A percentile compares a stretch with the other conserved stretches of the same genome.
phyloP scores from a whole-genome alignment of 1,284 basidiomycete species.

The Ceratobasidium sp. region DNA sequence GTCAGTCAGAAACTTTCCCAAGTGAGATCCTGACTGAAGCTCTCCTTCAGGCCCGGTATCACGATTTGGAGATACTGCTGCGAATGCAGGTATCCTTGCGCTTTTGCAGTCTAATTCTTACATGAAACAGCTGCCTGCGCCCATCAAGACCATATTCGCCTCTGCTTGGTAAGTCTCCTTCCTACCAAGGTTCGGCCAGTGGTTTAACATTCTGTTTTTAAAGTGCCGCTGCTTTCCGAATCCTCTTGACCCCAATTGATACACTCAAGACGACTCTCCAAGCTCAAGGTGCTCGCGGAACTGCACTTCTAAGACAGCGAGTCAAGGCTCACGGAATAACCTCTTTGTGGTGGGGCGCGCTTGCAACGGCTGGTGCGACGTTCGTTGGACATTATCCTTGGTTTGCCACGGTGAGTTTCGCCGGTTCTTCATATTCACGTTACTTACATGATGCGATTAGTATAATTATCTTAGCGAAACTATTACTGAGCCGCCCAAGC shows the following conservation, averaged over 20 bases:
- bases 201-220: slow-evolving; percentile 41
- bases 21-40: background rate
- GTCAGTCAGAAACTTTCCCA: slow-evolving; percentile 60
- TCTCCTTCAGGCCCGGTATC: slow-evolving; percentile 55
- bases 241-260: slow-evolving; percentile 87
- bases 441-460: slow-evolving; percentile 46
- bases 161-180: slow-evolving; percentile 62
- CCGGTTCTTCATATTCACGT: background rate
- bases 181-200: slow-evolving; percentile 60
- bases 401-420: slow-evolving; percentile 52
- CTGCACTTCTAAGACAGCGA: slow-evolving; percentile 70
- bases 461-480: slow-evolving; percentile 80
- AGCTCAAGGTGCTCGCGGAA: slow-evolving; percentile 79
- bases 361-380: slow-evolving; percentile 88
- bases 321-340: slow-evolving; percentile 79
- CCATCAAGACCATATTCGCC: slow-evolving; percentile 76
- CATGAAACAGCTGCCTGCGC: slow-evolving; percentile 68
- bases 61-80: slow-evolving; percentile 89
- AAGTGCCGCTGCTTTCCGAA: slow-evolving; percentile 59
- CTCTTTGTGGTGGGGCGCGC: slow-evolving; percentile 86
- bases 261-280: slow-evolving; percentile 93
- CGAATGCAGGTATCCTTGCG: slow-evolving; percentile 82
- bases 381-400: slow-evolving; percentile 88
- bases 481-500: slow-evolving; percentile 64
- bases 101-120: slow-evolving; percentile 75